Evolutionary conservation across 1,284 basidiomycete genomes (phyloP).

Genomic region (Jaminaea rosea): DNA sequence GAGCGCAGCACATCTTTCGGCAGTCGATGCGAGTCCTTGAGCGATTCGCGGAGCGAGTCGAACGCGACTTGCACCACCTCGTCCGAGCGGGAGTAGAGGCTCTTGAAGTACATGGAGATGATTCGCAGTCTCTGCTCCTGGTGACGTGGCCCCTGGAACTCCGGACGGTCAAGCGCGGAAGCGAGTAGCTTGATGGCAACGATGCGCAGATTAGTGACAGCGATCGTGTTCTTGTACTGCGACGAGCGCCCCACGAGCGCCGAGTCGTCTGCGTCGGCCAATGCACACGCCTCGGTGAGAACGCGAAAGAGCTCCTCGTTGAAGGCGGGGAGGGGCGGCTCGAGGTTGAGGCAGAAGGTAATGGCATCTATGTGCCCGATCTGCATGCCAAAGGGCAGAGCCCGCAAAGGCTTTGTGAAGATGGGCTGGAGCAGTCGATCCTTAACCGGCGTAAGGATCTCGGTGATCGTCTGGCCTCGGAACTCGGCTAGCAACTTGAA

Average conservation of each 20-base stretch:
- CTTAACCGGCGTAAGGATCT: constrained; percentile 74
- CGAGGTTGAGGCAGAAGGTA: constrained; percentile 69
- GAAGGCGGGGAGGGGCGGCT: constrained; percentile 78
- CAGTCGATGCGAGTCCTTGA: constrained; percentile 75
- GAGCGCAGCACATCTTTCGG: constrained; percentile 93
- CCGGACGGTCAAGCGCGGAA: constrained; percentile 85
- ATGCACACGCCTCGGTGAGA: constrained; percentile 82
- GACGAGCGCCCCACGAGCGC: constrained; percentile 61
- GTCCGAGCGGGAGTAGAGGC: constrained; percentile 82
- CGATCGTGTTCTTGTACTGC: constrained; percentile 69
- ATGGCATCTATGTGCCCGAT: constrained; percentile 98
- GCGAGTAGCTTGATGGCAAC: constrained; percentile 88
- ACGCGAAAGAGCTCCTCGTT: constrained; percentile 87
- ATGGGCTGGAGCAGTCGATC: constrained; percentile 80
- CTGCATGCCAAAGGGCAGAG: constrained; percentile 88
- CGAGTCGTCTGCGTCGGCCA: constrained; percentile 89
- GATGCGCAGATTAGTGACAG: constrained; percentile 84
- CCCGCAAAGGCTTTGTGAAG: constrained; percentile 92
- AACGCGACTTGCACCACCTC: constrained; percentile 95
- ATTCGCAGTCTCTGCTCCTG: constrained; percentile 59
- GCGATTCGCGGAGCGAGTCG: constrained; percentile 79
- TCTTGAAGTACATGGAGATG: constrained; percentile 95
- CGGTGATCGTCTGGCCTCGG: constrained; percentile 63
- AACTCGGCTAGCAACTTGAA: constrained; percentile 72
- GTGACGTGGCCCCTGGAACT: constrained; percentile 55